Percentiles rank a stretch among this genome's conserved stretches.
Evolutionary conservation across 352 stramenopile genomes (phyloP).

Genomic region (Aphanomyces stellatus): DNA sequence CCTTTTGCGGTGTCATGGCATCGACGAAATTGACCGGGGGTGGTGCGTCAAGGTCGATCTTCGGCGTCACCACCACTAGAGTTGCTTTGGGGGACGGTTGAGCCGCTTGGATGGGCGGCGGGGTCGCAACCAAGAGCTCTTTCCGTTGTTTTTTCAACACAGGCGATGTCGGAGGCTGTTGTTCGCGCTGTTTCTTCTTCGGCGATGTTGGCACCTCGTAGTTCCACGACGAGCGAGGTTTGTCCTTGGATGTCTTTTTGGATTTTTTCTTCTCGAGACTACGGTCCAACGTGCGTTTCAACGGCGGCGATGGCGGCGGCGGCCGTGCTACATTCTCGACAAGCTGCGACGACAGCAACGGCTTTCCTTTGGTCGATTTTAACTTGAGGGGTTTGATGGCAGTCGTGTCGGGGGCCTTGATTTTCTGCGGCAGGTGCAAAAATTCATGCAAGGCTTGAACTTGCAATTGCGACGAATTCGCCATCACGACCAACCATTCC

Average conservation of each 20-base stretch:
- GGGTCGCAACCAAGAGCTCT: too few relatives aligned
- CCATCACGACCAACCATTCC: slow-evolving; percentile 68
- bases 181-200: slow-evolving; percentile 25
- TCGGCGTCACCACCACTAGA: too few relatives aligned
- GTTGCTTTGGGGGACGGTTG: too few relatives aligned
- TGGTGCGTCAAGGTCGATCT: slow-evolving; percentile 26
- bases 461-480: slow-evolving; percentile 61
- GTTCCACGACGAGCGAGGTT: neutral
- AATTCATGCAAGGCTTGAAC: slow-evolving; percentile 61
- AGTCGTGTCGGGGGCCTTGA: too few relatives aligned
- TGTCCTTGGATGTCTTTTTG: slow-evolving; percentile 19
- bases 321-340: too few relatives aligned
- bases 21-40: slow-evolving; percentile 31
- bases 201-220: neutral
- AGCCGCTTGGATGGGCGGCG: too few relatives aligned
- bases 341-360: too few relatives aligned
- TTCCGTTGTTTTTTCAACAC: too few relatives aligned
- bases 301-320: slow-evolving; percentile 26
- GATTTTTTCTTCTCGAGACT: neutral
- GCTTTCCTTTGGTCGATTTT: too few relatives aligned
- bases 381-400: too few relatives aligned
- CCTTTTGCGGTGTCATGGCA: neutral
- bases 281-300: slow-evolving; percentile 9
- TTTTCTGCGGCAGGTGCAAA: slow-evolving; percentile 43
- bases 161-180: too few relatives aligned